Evolutionary conservation across 306 rosid species (phyloP), one percentile per base, ranked within the genome.

Genomic region (Elaeagnus macrophylla): DNA sequence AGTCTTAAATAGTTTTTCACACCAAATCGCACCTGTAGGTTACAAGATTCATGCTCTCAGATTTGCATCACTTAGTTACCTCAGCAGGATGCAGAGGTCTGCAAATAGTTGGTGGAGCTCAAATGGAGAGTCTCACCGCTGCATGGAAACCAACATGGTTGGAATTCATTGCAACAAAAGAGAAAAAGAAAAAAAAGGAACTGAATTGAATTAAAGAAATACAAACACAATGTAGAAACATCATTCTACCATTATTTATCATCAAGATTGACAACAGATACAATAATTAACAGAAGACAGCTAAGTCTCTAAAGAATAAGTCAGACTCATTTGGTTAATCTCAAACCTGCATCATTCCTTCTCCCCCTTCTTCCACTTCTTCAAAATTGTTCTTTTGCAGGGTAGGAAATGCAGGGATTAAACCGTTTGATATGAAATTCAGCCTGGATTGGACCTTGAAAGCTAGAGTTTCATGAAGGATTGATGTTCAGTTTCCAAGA

Each of bases 281-380:
- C 80, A 71, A 67, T 39, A 42, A 64, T 65, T 39, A 49, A n/a
- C 36, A 46, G n/a, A 65, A 42, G 54, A 37, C 9, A 45, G 41
- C 12, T 45, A 41, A 43, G 55, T 40, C 48, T 51, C 32, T 10
- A 46, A 69, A 59, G 61, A 57, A 53, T 68, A 69, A 65, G 53
- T 64, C 68, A 67, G 71, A 25, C 67, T 51, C 59, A 48, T 68
- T 53, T 38, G 56, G 70, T 66, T 64, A 54, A 73, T 60, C 65
- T 74, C 80, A 64, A 73, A 80, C 82, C 82, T 76, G 82, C 69
- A 69, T 65, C 70, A 73, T 66, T 70, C 70, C 52, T 64, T 51
- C 67, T n/a, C n/a, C n/a, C n/a, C n/a, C n/a, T n/a, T n/a, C n/a
- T n/a, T n/a, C n/a, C n/a, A n/a, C n/a, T 57, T 59, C 52, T 47